Percentiles rank a stretch among this genome's conserved stretches.
Evolutionary conservation across 306 rosid species (phyloP).

Genomic region (Dicorynia guianensis): DNA sequence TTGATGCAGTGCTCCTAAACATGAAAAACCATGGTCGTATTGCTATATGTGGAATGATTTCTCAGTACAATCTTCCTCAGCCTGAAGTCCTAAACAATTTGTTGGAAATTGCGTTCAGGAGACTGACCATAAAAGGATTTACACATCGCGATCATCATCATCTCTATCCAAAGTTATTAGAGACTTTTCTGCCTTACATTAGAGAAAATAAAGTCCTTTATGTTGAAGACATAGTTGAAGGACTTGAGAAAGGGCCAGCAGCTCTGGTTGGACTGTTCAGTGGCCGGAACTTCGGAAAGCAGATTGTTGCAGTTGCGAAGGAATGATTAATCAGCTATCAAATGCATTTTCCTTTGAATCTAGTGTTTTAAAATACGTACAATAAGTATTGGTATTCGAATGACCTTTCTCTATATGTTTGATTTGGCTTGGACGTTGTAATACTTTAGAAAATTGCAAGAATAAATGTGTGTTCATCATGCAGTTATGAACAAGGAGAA

Average conservation of each 20-base stretch:
- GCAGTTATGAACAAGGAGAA: too few species aligned
- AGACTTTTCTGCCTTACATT: not conserved
- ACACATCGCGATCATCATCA: not conserved
- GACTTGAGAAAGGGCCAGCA: not conserved
- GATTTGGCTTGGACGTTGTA: too few species aligned
- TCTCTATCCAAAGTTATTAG: not conserved
- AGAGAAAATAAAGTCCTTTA: not conserved
- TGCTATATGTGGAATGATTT: not conserved
- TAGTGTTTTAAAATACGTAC: too few species aligned
- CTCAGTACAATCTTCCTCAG: not conserved
- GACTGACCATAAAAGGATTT: not conserved
- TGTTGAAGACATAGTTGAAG: not conserved
- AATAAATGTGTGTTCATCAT: too few species aligned
- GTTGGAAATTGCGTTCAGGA: not conserved
- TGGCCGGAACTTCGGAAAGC: too few species aligned
- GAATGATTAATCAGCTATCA: too few species aligned
- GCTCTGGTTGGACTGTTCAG: too few species aligned
- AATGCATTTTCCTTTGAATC: too few species aligned
- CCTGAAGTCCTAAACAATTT: not conserved
- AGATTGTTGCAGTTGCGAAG: too few species aligned
- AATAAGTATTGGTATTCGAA: too few species aligned
- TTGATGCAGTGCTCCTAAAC: conserved; percentile 27
- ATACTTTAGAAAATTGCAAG: too few species aligned
- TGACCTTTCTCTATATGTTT: too few species aligned
- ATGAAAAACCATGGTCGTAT: not conserved